Evolutionary conservation across 306 rosid genomes (phyloP), one percentile per base, ranked within the genome.

Genomic region (Rubus parviflorus): DNA sequence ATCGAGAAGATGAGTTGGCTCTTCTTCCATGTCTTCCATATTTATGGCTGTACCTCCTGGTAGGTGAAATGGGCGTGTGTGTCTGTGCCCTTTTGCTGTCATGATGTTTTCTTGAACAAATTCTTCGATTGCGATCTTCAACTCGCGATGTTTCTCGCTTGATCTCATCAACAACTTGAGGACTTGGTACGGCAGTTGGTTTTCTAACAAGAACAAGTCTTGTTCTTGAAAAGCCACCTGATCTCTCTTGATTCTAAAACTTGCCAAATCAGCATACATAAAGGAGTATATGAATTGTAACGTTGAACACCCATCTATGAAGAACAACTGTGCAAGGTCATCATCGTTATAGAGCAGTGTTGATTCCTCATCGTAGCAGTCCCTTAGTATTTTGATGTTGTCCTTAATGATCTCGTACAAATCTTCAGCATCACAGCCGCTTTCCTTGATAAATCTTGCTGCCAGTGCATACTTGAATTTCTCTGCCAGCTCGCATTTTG

Each of bases 131-230:
- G 70, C 9, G 0, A 0, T 0, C 17, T 1, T 51, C 62, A 71
- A 65, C 0, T 3, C n/a, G 12, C 3, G 4, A 6, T 0, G 0
- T 2, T 23, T 14, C 1, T 0, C 0, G 49, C 53, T 41, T 17
- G 1, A 16, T 40, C 15, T 49, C 48, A 68, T 75, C 66, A 74
- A 60, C 54, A 69, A 25, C 14, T 53, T 7, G 49, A 82, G 82
- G 17, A 72, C 75, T n/a, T 40, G 5, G 35, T 35, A 82, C 8
- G 85, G 82, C 56, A 82, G 46, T 67, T 77, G 82, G n/a, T 82
- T 82, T 70, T 82, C 85, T 37, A 82, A 75, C 79, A 82, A 72
- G 66, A 82, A 77, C 64, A 77, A 48, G 49, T 82, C 85, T 6
- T 71, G 75, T 9, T n/a, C n/a, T n/a, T n/a, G n/a, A n/a, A n/a